These are phyloP conservation scores for Acer saccharum DNA, from an alignment of 345 rosid genomes.

Conservation along the genomic window DNA sequence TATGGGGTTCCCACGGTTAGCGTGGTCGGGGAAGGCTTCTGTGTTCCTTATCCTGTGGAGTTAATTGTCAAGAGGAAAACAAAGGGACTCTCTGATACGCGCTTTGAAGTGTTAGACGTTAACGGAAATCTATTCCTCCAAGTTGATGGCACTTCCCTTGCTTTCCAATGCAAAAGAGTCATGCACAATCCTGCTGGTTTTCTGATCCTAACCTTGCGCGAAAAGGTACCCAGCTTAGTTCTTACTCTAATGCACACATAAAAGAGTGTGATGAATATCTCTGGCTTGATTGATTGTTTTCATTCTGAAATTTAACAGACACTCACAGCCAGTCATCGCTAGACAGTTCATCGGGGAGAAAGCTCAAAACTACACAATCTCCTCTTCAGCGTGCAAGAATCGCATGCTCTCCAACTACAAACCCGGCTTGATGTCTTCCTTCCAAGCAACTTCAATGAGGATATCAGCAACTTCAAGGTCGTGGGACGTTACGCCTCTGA, in stretches of 20 bases:
- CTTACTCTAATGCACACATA: neutral
- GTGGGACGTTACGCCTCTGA: conserved; percentile 45
- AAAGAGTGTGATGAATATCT: neutral
- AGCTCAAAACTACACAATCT: conserved; percentile 33
- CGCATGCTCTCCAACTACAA: conserved; percentile 52
- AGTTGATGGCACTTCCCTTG: conserved; percentile 26
- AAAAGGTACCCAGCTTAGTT: conserved; percentile 38
- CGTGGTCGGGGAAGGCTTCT: conserved; percentile 1
- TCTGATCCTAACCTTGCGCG: conserved; percentile 47
- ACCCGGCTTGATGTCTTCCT: conserved; percentile 53
- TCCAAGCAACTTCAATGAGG: conserved; percentile 29
- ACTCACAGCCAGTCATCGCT: conserved; percentile 41
- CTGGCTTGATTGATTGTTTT: neutral
- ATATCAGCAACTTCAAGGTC: conserved; percentile 44
- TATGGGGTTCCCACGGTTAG: neutral
- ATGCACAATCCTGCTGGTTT: conserved; percentile 51
- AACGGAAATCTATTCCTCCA: neutral
- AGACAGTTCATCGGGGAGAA: conserved; percentile 63
- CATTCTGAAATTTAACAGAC: conserved; percentile 24
- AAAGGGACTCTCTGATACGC: neutral
- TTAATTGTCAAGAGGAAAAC: neutral
- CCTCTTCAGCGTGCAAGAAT: conserved; percentile 45
- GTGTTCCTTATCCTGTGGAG: conserved; percentile 6
- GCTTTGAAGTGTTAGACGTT: neutral
- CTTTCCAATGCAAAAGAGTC: conserved; percentile 43